Evolutionary conservation across 2,329 filamentous ascomycete genomes (phyloP), one percentile per base, ranked within the genome.

Genomic region (Fusarium subtropicale): DNA sequence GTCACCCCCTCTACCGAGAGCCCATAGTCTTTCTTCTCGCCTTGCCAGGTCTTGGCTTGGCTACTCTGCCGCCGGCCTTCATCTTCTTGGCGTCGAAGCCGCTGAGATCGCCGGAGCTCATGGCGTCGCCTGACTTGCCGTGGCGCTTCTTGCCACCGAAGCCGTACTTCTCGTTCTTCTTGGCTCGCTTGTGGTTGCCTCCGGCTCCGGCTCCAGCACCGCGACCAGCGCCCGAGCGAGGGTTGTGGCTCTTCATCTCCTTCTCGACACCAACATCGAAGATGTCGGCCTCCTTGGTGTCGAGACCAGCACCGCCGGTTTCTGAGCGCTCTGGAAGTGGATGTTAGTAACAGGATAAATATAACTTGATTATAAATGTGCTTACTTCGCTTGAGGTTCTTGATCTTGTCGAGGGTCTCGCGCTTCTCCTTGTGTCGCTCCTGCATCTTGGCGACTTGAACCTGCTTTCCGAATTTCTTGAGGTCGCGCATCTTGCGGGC

Each of bases 391-490:
- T 99, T 99, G 75, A 99, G 83, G 30, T 88, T 87, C 82, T 94
- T 94, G 77, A 99, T 97, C 87, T 97, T 97, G 74, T 98, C 96
- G 69, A 99, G 84, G 6, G 94, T 97, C 68, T 97, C 92, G 74
- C 89, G 90, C 90, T 97, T 97, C 77, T 90, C 91, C 86, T 97
- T 97, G 52, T 92, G 90, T 50, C 96, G 87, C 87, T 99, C 95
- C 82, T 98, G 95, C 79, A 97, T 83, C 85, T 97, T 97, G 63
- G 94, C 94, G 64, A 97, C 89, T 84, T 99, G 96, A 55, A 98
- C 96, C 80, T 97, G 93, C 85, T 99, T 99, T 79, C 96, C 96
- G 79, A 98, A 99, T 84, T 98, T 99, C 90, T 97, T 98, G 76
- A 98, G 85, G 79, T 99, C 96, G 69, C 96, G 87, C 83, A 95